These are phyloP conservation scores for Solanum appendiculatum DNA, from an alignment of 257 asterid species.

Conservation along the genomic window DNA sequence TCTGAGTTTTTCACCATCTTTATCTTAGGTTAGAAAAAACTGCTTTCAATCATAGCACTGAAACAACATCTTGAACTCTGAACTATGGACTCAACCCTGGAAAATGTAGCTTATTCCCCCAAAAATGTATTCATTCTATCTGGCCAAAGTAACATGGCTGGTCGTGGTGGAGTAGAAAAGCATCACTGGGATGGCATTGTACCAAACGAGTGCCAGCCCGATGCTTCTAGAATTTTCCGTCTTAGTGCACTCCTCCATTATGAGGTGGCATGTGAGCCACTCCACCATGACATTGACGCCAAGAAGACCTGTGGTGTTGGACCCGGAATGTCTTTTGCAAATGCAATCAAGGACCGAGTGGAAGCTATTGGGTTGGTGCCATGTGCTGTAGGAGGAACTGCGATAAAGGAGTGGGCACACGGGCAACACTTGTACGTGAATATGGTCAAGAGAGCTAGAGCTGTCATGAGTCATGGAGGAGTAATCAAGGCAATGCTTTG, in stretches of 20 bases:
- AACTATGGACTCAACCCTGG: constrained; percentile 8
- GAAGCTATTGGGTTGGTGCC: constrained; percentile 66
- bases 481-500: constrained; percentile 69
- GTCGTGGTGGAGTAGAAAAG: constrained; percentile 76
- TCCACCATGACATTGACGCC: constrained; percentile 76
- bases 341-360: constrained; percentile 44
- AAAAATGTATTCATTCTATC: constrained; percentile 70
- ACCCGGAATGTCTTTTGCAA: constrained; percentile 84
- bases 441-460: constrained; percentile 59
- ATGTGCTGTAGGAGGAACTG: constrained; percentile 92
- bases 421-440: constrained; percentile 49
- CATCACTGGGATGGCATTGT: constrained; percentile 72
- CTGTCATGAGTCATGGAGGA: constrained; percentile 27
- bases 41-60: not conserved
- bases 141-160: constrained; percentile 98
- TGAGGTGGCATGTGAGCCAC: constrained; percentile 75
- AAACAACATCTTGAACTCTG: not conserved
- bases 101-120: constrained; percentile 19
- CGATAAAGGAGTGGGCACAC: constrained; percentile 77
- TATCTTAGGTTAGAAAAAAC: not conserved
- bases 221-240: constrained; percentile 46
- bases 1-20: not conserved
- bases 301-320: constrained; percentile 81
- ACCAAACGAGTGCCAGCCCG: constrained; percentile 51
- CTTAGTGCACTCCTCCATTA: constrained; percentile 46